Base-by-base conservation (phyloP, 192 early-diverging fungal genomes). In the Coemansia sp. region DNA sequence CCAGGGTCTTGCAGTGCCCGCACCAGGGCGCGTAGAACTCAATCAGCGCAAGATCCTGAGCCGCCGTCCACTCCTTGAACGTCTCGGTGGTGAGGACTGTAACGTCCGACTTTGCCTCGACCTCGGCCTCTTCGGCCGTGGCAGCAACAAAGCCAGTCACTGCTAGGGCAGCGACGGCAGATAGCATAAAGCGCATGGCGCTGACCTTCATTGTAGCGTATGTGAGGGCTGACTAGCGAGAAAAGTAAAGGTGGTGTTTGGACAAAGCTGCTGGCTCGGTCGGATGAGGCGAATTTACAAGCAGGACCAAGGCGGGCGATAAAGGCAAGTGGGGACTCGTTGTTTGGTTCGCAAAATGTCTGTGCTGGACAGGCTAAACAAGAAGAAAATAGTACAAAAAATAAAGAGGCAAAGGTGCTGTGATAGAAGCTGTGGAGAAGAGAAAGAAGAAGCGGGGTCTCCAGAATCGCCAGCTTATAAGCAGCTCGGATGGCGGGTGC, bases 11-110 rank as follows among this genome's bases (percentile, higher is more conserved):
- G 85, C 97, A 99, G 88, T 99, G 93, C 59, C 95, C 94, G 82
- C 97, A 99, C 96, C 94, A 98, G 35, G 96, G 97, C 36, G 97
- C 96, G 79, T 89, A 98, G 84, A 98, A 98, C 82, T 98, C 91
- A 60, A 98, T 90, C 49, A 98, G 87, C 27, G 91, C 87, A 42
- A 96, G 71, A 10, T 90, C 74, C 75, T 92, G 87, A 3, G 78
- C 71, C 22, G 86, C 68, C 60, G 92, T 82, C 65, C 83, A 86
- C 12, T 71, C 51, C 51, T 54, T 54, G 29, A 54, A 54, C 15
- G 27, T 54, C 29, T 54, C 51, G 51, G 51, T 54, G 15, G 51
- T 54, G 17, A 54, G 51, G 51, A 54, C 51, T 24, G 45, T 51
- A 31, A 76, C 73, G n/a, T 76, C 63, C 27, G 73, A 76, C 36